Conservation (phyloP, 129 eudicot species). For the Tagetes patula region DNA sequence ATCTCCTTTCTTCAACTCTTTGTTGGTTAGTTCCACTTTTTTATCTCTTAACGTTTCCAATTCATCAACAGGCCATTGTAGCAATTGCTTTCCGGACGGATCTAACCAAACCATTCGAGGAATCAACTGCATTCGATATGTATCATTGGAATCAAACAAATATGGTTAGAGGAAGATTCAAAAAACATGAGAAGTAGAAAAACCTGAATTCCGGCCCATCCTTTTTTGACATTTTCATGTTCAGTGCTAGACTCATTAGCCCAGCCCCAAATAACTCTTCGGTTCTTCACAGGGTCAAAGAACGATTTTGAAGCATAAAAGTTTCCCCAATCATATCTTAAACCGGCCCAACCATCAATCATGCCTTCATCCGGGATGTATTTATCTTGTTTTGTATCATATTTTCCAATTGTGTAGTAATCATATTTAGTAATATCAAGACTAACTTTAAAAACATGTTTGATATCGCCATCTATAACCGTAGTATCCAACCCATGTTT, state of each 20-base stretch:
- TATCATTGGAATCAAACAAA: neutral
- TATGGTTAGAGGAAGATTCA: neutral
- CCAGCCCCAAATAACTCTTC: constrained; percentile 73
- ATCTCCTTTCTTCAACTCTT: constrained; percentile 47
- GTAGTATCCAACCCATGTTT: constrained; percentile 41
- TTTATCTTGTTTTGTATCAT: constrained; percentile 32
- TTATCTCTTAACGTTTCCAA: constrained; percentile 50
- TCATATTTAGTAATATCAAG: constrained; percentile 34
- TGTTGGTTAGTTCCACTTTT: constrained; percentile 29
- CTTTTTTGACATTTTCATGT: constrained; percentile 25
- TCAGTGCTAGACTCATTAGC: constrained; percentile 39
- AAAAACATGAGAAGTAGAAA: neutral
- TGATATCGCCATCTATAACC: constrained; percentile 27
- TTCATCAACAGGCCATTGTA: constrained; percentile 63
- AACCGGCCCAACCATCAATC: constrained; percentile 29
- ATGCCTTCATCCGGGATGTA: constrained; percentile 39
- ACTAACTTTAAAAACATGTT: constrained; percentile 59
- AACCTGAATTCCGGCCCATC: constrained; percentile 70
- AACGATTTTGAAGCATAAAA: constrained; percentile 73
- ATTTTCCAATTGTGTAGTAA: constrained; percentile 51
- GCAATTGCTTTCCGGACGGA: constrained; percentile 60
- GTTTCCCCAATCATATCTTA: constrained; percentile 60
- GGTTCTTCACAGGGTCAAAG: constrained; percentile 42
- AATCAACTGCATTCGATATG: constrained; percentile 36
- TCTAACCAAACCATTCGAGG: constrained; percentile 61